Evolutionary conservation across 345 rosid genomes (phyloP).

Genomic region (Arabidopsis thaliana): TAIR10.1 NC_003070.9:19896501-19897000

Average conservation of each 20-base stretch:
- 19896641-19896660: constrained; percentile 69
- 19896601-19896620: constrained; percentile 62
- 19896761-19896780: constrained; percentile 66
- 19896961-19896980: constrained; percentile 58
- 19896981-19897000: constrained; percentile 62
- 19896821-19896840: constrained; percentile 54
- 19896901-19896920: constrained; percentile 68
- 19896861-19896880: constrained; percentile 64
- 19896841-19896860: constrained; percentile 60
- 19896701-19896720: constrained; percentile 65
- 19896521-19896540: constrained; percentile 56
- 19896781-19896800: constrained; percentile 53
- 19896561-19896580: constrained; percentile 58
- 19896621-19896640: constrained; percentile 56
- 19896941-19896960: constrained; percentile 60
- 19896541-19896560: constrained; percentile 70
- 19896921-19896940: constrained; percentile 63
- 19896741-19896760: constrained; percentile 61
- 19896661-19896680: constrained; percentile 56
- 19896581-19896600: constrained; percentile 59
- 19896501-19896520: constrained; percentile 50
- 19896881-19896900: constrained; percentile 57
- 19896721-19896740: constrained; percentile 54
- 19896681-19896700: constrained; percentile 49
- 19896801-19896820: constrained; percentile 65